Base-by-base conservation (phyloP, 768 basidiomycete genomes). In the Boletus barrowsii region DNA sequence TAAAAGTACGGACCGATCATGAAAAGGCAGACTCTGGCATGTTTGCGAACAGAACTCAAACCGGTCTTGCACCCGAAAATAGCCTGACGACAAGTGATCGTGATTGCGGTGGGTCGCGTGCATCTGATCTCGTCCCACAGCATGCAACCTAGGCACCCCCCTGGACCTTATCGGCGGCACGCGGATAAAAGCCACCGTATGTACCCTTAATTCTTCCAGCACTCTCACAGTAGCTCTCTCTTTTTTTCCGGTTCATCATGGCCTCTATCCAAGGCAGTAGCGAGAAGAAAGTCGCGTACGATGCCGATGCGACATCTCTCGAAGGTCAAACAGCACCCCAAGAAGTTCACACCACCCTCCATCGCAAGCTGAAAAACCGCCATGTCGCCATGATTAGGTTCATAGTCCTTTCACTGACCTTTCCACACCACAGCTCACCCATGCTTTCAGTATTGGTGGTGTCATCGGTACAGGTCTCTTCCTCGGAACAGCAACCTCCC, bases 401-500 rank as follows among this genome's bases (percentile, higher is more conserved):
- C 14, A 33, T 18, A 4, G 20, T n/a, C 14, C 8, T 39, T 18
- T 17, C 17, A 15, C 8, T 39, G 37, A 13, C 35, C 35, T 36
- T 26, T 26, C 5, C 10, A 14, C 32, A 8, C 7, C 35, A 17
- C 10, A 7, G 17, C 26, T 26, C 3, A 63, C 22, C 17, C 11
- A 14, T n/a, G 17, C 15, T 17, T 42, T 6, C 44, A 69, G 68
- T 57, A 64, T 70, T 0, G 69, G 64, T 39, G 71, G 75, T 53
- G 76, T 76, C 42, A 76, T 76, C 13, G 78, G 78, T 22, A 77
- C 77, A 1, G 66, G 70, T 32, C 63, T 75, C 15, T 72, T 73
- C 59, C 68, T 72, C 11, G 70, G 69, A 10, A 67, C 70, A 1
- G 75, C 68, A 8, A 40, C 60, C 8, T 68, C 75, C 9, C 67